phyloP scores from a whole-genome alignment of 106 monocot species.

The Apostasia ramifera region DNA sequence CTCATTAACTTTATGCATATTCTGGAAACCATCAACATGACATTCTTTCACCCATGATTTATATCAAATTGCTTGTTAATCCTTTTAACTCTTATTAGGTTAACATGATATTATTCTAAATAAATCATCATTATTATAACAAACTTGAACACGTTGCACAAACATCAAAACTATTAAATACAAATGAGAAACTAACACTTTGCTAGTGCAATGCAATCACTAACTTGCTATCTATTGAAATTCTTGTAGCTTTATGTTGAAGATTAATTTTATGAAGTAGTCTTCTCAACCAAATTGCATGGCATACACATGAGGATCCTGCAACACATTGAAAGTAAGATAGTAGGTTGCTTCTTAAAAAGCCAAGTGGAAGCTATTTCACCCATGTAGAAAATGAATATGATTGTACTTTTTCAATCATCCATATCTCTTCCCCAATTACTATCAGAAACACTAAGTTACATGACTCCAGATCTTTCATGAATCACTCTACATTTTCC shows the following conservation, averaged over 20 bases:
- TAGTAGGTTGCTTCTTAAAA: constrained; percentile 6
- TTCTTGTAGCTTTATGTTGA: not conserved
- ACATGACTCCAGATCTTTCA: too few relatives aligned
- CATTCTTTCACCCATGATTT: too few relatives aligned
- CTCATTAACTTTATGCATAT: too few relatives aligned
- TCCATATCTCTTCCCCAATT: constrained; percentile 8
- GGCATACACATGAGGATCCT: not conserved
- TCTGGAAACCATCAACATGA: too few relatives aligned
- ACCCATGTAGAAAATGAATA: not conserved
- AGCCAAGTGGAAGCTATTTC: not conserved
- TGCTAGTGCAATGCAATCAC: not conserved
- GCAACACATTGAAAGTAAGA: not conserved
- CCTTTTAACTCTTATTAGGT: too few relatives aligned
- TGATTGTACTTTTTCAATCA: constrained; percentile 2
- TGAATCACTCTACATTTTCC: too few relatives aligned
- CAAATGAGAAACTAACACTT: too few relatives aligned
- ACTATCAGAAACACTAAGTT: not conserved
- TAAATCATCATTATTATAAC: too few relatives aligned
- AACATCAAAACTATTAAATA: too few relatives aligned
- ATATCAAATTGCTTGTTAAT: too few relatives aligned
- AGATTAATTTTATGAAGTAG: not conserved
- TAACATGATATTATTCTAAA: too few relatives aligned
- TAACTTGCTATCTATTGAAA: not conserved
- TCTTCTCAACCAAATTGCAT: constrained; percentile 10
- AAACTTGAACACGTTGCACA: too few relatives aligned